These are phyloP conservation scores for Wickerhamomyces hampshirensis DNA, from an alignment of 805 yeast species.

Conservation along the genomic window DNA sequence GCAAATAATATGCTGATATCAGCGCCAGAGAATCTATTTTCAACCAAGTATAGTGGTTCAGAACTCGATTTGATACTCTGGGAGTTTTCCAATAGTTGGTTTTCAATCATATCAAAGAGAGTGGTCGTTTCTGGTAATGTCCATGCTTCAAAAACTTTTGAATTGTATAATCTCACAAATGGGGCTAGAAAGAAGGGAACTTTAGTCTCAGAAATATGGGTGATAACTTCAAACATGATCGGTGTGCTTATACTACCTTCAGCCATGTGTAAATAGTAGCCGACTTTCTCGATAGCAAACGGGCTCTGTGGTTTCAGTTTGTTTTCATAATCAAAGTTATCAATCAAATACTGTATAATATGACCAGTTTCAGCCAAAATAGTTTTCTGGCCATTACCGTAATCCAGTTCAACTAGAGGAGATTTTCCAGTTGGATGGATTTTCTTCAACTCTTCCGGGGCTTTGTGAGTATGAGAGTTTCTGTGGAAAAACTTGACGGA, in stretches of 20 bases:
- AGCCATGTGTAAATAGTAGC: slow-evolving; percentile 47
- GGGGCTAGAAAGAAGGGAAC: slow-evolving; percentile 45
- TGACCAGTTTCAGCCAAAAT: slow-evolving; percentile 54
- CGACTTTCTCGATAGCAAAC: slow-evolving; percentile 37
- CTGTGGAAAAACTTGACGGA: slow-evolving; percentile 49
- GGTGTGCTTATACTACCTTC: slow-evolving; percentile 57
- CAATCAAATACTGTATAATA: slow-evolving; percentile 47
- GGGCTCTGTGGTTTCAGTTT: slow-evolving; percentile 31
- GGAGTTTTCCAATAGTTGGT: slow-evolving; percentile 1
- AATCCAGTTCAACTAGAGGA: slow-evolving; percentile 49
- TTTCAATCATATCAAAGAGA: slow-evolving; percentile 37
- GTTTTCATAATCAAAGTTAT: slow-evolving; percentile 40
- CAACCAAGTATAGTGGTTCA: slow-evolving; percentile 36
- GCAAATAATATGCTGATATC: slow-evolving; percentile 46
- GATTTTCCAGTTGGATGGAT: slow-evolving; percentile 60
- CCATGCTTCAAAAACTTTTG: slow-evolving; percentile 42
- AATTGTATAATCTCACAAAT: slow-evolving; percentile 37
- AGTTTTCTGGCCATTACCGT: slow-evolving; percentile 20
- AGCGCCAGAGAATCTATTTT: slow-evolving; percentile 45
- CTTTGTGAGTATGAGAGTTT: slow-evolving; percentile 36
- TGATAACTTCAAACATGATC: slow-evolving; percentile 27
- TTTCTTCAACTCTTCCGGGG: slow-evolving; percentile 42
- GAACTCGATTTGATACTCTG: slow-evolving; percentile 1
- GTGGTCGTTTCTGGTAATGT: slow-evolving; percentile 41
- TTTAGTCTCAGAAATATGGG: slow-evolving; percentile 22